phyloP scores from a whole-genome alignment of 176 grass and related monocot species.

The Saccharum officinarum region DNA sequence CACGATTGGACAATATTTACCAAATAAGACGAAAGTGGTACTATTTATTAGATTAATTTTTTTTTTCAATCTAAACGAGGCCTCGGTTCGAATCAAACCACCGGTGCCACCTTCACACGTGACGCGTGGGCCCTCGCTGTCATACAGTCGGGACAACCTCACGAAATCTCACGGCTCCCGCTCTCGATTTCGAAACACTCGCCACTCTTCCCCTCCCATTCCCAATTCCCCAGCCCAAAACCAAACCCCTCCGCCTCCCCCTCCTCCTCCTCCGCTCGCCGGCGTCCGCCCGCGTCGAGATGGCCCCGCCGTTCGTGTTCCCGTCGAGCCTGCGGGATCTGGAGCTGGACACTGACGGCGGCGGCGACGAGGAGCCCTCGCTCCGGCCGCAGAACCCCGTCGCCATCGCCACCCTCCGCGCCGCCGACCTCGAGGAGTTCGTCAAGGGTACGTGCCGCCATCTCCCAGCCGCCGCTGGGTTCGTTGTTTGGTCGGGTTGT shows the following conservation, averaged over 20 bases:
- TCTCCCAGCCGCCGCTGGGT: background rate
- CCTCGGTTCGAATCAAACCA: no score
- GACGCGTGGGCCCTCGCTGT: background rate
- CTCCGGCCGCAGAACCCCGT: conserved; percentile 64
- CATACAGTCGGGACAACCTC: background rate
- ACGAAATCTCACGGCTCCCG: conserved; percentile 42
- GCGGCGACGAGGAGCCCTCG: conserved; percentile 39
- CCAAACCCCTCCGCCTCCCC: background rate
- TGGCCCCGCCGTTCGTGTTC: conserved; percentile 83
- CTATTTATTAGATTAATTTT: no score
- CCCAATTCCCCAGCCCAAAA: background rate
- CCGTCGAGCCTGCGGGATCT: conserved; percentile 72
- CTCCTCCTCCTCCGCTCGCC: background rate
- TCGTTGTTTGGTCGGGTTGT: no score
- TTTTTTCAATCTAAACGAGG: no score
- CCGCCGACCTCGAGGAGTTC: conserved; percentile 87
- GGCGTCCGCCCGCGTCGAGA: conserved; percentile 20
- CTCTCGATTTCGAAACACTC: conserved; percentile 47
- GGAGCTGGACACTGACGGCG: conserved; percentile 46
- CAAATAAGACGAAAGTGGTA: no score
- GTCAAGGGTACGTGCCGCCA: conserved; percentile 68
- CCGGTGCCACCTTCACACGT: background rate
- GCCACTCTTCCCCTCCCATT: background rate
- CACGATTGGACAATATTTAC: no score
- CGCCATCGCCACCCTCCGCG: conserved; percentile 56